These are phyloP conservation scores for Choiromyces venosus DNA, from an alignment of 495 filamentous ascomycete species.

Conservation along the genomic window DNA sequence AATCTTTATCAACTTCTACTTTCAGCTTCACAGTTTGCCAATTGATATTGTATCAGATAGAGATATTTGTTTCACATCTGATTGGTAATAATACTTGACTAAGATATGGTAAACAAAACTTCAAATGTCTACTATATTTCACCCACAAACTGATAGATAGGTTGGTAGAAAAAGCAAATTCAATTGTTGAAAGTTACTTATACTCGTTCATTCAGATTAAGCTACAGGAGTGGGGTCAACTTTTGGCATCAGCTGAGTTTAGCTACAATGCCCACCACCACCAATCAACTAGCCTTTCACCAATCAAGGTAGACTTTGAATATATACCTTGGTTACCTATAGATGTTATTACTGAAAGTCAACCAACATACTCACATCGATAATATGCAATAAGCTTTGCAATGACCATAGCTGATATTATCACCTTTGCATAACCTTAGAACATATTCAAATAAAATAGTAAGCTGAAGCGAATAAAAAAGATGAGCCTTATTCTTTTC, in stretches of 20 bases:
- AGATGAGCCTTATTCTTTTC: no score
- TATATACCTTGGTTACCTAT: slow-evolving; percentile 5
- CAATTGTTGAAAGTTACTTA: slow-evolving; percentile 1
- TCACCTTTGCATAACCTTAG: no score
- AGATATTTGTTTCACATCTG: slow-evolving; percentile 2
- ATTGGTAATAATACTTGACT: neutral
- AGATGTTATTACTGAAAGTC: slow-evolving; percentile 4
- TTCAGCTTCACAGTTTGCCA: neutral
- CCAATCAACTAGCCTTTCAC: neutral
- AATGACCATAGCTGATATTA: no score
- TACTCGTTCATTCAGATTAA: neutral
- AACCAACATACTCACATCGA: neutral
- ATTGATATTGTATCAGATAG: slow-evolving; percentile 7
- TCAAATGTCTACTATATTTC: neutral
- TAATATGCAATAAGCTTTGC: neutral
- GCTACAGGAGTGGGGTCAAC: neutral
- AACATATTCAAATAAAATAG: no score
- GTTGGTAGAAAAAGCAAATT: slow-evolving; percentile 4
- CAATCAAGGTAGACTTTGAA: slow-evolving; percentile 1
- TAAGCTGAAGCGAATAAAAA: no score
- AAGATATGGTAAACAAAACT: neutral
- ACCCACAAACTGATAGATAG: slow-evolving; percentile 10
- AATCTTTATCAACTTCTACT: neutral
- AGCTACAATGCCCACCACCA: slow-evolving; percentile 2
- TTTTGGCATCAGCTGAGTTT: slow-evolving; percentile 8